Evolutionary conservation across 805 yeast genomes (phyloP).

Genomic region (Kuraishia ogatae): DNA sequence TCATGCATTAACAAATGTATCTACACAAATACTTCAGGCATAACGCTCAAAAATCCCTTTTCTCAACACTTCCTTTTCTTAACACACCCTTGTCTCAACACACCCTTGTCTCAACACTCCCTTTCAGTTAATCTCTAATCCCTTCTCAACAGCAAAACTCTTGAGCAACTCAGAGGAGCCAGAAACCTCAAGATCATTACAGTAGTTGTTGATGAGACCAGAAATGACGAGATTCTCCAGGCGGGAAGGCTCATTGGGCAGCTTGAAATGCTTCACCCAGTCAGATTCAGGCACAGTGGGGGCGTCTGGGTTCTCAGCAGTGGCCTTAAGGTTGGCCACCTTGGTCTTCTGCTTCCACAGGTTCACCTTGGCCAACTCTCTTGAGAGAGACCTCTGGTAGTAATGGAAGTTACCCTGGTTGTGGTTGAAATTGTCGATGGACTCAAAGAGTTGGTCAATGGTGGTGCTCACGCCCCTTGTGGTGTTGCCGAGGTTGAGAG

Average conservation of each 20-base stretch:
- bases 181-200: slow-evolving; percentile 62
- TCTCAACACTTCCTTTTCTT: too few species aligned
- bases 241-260: slow-evolving; percentile 70
- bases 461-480: slow-evolving; percentile 28
- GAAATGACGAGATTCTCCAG: slow-evolving; percentile 62
- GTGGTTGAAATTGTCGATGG: slow-evolving; percentile 68
- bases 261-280: slow-evolving; percentile 57
- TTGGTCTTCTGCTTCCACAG: slow-evolving; percentile 70
- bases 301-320: slow-evolving; percentile 46
- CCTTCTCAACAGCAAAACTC: slow-evolving; percentile 49
- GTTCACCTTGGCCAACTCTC: slow-evolving; percentile 60
- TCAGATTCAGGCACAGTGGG: slow-evolving; percentile 41
- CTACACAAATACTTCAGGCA: not conserved
- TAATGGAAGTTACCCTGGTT: slow-evolving; percentile 76
- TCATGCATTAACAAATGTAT: not conserved
- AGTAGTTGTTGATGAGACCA: slow-evolving; percentile 60
- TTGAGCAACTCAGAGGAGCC: slow-evolving; percentile 61
- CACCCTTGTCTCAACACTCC: too few species aligned
- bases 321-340: slow-evolving; percentile 54
- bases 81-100: too few species aligned
- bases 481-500: slow-evolving; percentile 32
- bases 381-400: slow-evolving; percentile 66
- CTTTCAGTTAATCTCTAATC: slow-evolving; percentile 26
- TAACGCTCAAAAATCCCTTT: too few species aligned
- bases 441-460: slow-evolving; percentile 56